Conservation (phyloP, 495 filamentous ascomycete species). For the Durotheca rogersii region DNA sequence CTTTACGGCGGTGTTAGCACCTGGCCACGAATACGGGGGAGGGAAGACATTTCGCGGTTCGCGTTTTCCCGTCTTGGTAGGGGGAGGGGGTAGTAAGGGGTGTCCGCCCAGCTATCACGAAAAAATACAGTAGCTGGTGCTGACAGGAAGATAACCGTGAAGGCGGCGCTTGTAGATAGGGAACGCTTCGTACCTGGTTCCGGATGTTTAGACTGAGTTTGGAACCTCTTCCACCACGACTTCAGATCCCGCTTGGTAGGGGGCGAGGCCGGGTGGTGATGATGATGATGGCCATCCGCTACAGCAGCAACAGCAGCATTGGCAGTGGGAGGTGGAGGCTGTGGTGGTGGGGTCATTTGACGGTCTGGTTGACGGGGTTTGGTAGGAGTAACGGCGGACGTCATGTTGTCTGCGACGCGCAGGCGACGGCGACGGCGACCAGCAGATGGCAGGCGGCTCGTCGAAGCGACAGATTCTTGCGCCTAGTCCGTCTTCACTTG, state of each 20-base stretch:
- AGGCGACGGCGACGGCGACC: constrained; percentile 27
- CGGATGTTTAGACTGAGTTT: constrained; percentile 69
- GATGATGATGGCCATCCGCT: no score
- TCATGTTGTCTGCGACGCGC: constrained; percentile 37
- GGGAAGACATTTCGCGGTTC: not conserved
- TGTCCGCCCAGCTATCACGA: no score
- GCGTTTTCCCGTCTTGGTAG: constrained; percentile 29
- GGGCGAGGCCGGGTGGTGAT: constrained; percentile 53
- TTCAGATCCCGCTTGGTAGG: constrained; percentile 78
- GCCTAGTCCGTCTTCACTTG: not conserved
- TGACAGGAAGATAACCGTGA: no score
- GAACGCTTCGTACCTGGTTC: constrained; percentile 84
- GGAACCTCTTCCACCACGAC: constrained; percentile 92
- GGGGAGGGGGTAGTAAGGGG: no score
- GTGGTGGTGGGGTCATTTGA: constrained; percentile 33
- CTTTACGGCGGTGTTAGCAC: constrained; percentile 21
- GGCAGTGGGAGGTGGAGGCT: constrained; percentile 18
- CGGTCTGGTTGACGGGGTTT: constrained; percentile 24
- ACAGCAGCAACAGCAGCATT: no score
- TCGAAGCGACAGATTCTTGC: constrained; percentile 15
- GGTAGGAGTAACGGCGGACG: constrained; percentile 34
- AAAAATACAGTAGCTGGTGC: no score
- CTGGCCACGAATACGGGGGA: not conserved
- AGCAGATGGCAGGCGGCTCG: constrained; percentile 8
- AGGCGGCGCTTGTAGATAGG: not conserved